These are phyloP conservation scores for Scheffersomyces illinoinensis DNA, from an alignment of 1,139 yeast genomes.

Conservation along the genomic window DNA sequence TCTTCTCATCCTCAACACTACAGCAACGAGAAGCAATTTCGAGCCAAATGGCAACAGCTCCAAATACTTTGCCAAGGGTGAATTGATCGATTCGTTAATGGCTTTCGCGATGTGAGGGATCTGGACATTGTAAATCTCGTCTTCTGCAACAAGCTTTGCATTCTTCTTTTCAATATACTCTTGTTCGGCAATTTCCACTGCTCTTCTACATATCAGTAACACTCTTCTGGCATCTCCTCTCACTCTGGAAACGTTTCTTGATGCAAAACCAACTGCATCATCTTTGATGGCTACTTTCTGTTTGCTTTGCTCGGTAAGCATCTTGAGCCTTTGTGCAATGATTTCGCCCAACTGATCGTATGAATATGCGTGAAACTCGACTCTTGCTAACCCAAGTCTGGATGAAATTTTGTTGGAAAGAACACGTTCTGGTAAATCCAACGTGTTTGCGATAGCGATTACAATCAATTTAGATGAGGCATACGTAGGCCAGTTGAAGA, in stretches of 20 bases:
- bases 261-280: conserved; percentile 89
- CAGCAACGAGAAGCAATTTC: conserved; percentile 69
- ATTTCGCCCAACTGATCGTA: conserved; percentile 76
- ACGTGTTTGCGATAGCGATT: conserved; percentile 92
- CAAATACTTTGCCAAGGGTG: conserved; percentile 67
- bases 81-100: conserved; percentile 72
- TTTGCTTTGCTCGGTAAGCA: conserved; percentile 43
- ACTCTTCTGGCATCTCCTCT: conserved; percentile 98
- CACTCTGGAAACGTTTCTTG: conserved; percentile 92
- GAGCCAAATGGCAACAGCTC: conserved; percentile 63
- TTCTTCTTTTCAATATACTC: conserved; percentile 35
- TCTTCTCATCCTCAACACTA: conserved; percentile 64
- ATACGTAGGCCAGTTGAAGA: conserved; percentile 96
- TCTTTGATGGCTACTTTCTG: conserved; percentile 50
- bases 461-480: conserved; percentile 78
- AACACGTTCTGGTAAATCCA: conserved; percentile 93
- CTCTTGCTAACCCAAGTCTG: conserved; percentile 82
- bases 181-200: conserved; percentile 83
- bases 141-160: conserved; percentile 22
- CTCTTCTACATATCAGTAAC: conserved; percentile 81
- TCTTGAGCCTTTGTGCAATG: conserved; percentile 67
- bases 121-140: conserved; percentile 35
- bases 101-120: conserved; percentile 45
- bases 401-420: conserved; percentile 88
- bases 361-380: conserved; percentile 87